A percentile compares a stretch with the other conserved stretches of the same genome.
Conservation (phyloP, 257 asterid genomes). For the Gentiana dahurica region DNA sequence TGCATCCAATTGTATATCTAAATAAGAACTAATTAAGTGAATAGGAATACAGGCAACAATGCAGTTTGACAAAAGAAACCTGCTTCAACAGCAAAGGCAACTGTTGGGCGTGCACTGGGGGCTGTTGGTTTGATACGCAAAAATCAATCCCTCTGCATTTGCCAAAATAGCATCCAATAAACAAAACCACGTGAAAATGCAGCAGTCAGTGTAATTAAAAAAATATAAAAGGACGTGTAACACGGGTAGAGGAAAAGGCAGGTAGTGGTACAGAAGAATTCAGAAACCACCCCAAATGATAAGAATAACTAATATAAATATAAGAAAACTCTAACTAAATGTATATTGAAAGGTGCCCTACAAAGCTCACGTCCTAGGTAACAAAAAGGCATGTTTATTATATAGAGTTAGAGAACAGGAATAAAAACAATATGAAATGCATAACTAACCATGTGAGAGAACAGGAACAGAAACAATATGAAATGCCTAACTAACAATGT, state of each 20-base stretch:
- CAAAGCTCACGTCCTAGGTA: not conserved
- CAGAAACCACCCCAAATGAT: no score
- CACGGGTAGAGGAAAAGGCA: not conserved
- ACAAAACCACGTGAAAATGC: not conserved
- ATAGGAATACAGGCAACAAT: not conserved
- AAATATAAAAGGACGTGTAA: not conserved
- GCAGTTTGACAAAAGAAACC: slow-evolving; percentile 24
- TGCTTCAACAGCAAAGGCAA: slow-evolving; percentile 55
- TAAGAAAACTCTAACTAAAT: not conserved
- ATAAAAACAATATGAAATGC: no score
- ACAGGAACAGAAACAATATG: no score
- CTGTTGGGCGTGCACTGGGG: slow-evolving; percentile 40
- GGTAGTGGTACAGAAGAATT: not conserved
- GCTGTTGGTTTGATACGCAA: slow-evolving; percentile 51
- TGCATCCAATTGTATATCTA: no score
- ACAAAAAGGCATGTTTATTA: no score
- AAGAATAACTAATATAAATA: not conserved
- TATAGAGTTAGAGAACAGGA: no score
- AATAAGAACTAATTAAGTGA: no score
- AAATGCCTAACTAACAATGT: no score
- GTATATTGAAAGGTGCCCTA: not conserved
- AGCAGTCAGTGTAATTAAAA: not conserved
- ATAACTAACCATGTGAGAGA: no score
- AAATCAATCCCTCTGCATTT: slow-evolving; percentile 72
- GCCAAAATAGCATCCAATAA: slow-evolving; percentile 8